Base-by-base conservation (phyloP, 106 monocot genomes). In the Triglochin maritima region DNA sequence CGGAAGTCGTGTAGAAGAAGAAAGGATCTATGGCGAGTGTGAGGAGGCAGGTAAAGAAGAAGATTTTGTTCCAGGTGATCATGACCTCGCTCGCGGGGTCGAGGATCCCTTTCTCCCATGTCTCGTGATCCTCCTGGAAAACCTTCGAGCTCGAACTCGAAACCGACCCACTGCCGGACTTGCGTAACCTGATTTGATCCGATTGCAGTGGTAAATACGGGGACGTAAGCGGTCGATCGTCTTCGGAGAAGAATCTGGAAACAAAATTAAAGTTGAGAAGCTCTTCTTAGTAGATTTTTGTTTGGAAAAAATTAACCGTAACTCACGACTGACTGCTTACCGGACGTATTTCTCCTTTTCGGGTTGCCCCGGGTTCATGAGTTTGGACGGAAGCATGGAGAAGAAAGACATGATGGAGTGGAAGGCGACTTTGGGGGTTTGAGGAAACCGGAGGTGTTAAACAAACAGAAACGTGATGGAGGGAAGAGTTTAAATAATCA, bases 191-290 rank as follows among this genome's bases (percentile, higher is more conserved):
- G 43, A 60, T 29, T 46, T 62, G 68, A 8, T 59, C 71, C 29
- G 65, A 51, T 49, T 81, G 76, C 0, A 58, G 45, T 16, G 54
- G 16, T 55, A 72, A 79, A 60, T 61, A 67, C 13, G 64, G 8
- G 2, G 74, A 68, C 65, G 77, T 81, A 54, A 63, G 16, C 60
- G 52, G 64, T 69, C 74, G 71, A 63, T 57, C 84, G 64, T 77
- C 82, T 70, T 82, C 77, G 46, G 54, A 6, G 64, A 79, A 67
- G 57, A 88, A 88, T 70, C 88, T 88, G 65, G n/a, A 56, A 9
- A 68, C 1, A 29, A 29, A 29, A 29, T 29, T 29, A 29, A 29
- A 29, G 1, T 29, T 29, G 29, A 29, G 29, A 0, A 29, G 29
- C 29, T 29, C 29, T 29, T 29, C 29, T 29, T 29, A 29, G 29